Evolutionary conservation across 345 rosid species (phyloP).

Genomic region (Citrus medica): DNA sequence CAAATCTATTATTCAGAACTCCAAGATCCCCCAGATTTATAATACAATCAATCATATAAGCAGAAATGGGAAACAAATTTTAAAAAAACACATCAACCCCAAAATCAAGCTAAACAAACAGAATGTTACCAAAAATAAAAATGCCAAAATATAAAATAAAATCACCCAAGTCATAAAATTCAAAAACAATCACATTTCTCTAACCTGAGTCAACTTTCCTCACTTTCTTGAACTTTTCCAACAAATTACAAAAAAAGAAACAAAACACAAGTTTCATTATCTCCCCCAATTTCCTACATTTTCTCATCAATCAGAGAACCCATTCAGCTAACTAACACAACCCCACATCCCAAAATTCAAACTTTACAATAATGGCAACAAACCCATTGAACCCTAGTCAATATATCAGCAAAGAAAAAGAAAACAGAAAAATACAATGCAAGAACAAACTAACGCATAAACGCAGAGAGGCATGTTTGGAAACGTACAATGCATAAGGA

Average conservation of each 20-base stretch:
- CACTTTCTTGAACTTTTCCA: neutral
- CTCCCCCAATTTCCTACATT: slow-evolving; percentile 12
- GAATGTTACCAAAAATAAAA: slow-evolving; percentile 22
- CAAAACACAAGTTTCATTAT: neutral
- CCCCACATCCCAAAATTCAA: slow-evolving; percentile 13
- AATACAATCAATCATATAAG: neutral
- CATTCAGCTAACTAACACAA: neutral
- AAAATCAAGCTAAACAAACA: slow-evolving; percentile 12
- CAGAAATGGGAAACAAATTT: neutral
- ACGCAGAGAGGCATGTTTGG: neutral
- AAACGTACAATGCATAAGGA: neutral
- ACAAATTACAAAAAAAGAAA: neutral
- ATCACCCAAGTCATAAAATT: neutral
- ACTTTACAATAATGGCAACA: neutral
- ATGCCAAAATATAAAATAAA: neutral
- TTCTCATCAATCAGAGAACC: slow-evolving; percentile 6
- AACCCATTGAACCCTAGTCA: slow-evolving; percentile 11
- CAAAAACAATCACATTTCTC: neutral
- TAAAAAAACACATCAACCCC: neutral
- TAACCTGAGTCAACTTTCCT: neutral
- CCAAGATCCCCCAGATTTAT: slow-evolving; percentile 3
- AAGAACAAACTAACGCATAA: neutral
- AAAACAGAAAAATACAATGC: neutral
- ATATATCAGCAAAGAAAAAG: neutral
- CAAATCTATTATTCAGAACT: neutral